These are phyloP conservation scores for Musa itinerans DNA, from an alignment of 176 grass and related monocot genomes.

Conservation along the genomic window DNA sequence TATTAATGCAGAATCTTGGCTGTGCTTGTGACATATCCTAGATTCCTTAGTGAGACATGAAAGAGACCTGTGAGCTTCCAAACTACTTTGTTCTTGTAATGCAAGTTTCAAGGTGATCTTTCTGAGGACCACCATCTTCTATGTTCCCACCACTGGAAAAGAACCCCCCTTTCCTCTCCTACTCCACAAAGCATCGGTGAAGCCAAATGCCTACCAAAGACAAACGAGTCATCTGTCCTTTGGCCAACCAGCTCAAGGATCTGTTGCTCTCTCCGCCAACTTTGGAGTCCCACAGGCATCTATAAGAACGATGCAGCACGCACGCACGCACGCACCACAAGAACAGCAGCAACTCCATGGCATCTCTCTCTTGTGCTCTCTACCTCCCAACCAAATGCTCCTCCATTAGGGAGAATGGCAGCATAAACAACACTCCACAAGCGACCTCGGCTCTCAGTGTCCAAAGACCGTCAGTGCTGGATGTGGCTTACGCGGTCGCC, in stretches of 20 bases:
- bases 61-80: too few species aligned
- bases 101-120: too few species aligned
- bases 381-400: constrained; percentile 23
- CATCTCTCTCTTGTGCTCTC: not conserved
- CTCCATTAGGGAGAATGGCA: constrained; percentile 3
- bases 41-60: too few species aligned
- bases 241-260: not conserved
- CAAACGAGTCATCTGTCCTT: constrained; percentile 22
- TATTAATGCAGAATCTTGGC: too few species aligned
- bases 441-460: constrained; percentile 14
- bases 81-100: too few species aligned
- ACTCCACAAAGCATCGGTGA: too few species aligned
- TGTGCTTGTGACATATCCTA: too few species aligned
- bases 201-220: not conserved
- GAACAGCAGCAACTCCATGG: constrained; percentile 4
- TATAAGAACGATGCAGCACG: constrained; percentile 2
- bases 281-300: not conserved
- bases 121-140: too few species aligned
- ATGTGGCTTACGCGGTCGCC: constrained; percentile 25
- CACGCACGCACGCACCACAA: not conserved
- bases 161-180: too few species aligned
- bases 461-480: constrained; percentile 22
- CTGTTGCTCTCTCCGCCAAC: constrained; percentile 22
- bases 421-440: not conserved
- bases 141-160: too few species aligned